A percentile compares a stretch with the other conserved stretches of the same genome.
Evolutionary conservation across 208 protist species (phyloP).

Genomic region (Crithidia sp.): DNA sequence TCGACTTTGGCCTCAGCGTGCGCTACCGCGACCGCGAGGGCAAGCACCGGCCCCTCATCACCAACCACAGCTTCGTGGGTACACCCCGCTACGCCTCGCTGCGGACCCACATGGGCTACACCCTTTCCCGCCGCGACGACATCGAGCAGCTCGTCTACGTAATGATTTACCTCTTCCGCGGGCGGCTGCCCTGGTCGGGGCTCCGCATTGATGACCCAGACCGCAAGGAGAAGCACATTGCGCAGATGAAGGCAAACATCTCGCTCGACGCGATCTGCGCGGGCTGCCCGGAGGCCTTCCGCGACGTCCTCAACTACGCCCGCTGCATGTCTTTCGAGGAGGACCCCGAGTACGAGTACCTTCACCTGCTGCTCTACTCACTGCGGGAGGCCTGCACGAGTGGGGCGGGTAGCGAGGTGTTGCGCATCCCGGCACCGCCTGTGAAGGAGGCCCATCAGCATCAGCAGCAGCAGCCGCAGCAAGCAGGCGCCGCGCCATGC

Average conservation of each 20-base stretch:
- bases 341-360: slow-evolving; percentile 78
- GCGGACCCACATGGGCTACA: slow-evolving; percentile 98
- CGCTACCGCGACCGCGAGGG: slow-evolving; percentile 61
- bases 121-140: slow-evolving; percentile 91
- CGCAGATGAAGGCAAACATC: slow-evolving; percentile 60
- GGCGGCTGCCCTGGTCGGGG: slow-evolving; percentile 96
- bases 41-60: slow-evolving; percentile 76
- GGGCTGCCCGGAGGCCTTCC: slow-evolving; percentile 76
- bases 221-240: slow-evolving; percentile 65
- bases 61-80: slow-evolving; percentile 71
- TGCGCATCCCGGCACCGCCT: slow-evolving; percentile 7
- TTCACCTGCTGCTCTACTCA: slow-evolving; percentile 45
- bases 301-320: slow-evolving; percentile 60
- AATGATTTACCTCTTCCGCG: slow-evolving; percentile 98
- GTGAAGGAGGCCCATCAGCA: slow-evolving; percentile 2
- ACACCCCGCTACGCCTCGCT: slow-evolving; percentile 92
- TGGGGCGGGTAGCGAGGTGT: background rate
- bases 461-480: slow-evolving; percentile 8
- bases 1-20: slow-evolving; percentile 84
- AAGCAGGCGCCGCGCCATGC: slow-evolving; percentile 13
- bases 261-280: slow-evolving; percentile 46
- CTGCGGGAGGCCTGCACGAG: slow-evolving; percentile 33
- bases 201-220: slow-evolving; percentile 56
- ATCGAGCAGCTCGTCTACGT: slow-evolving; percentile 91
- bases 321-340: slow-evolving; percentile 74